Base-by-base conservation (phyloP, 202 grass and related monocot species). In the Musa balbisiana region DNA sequence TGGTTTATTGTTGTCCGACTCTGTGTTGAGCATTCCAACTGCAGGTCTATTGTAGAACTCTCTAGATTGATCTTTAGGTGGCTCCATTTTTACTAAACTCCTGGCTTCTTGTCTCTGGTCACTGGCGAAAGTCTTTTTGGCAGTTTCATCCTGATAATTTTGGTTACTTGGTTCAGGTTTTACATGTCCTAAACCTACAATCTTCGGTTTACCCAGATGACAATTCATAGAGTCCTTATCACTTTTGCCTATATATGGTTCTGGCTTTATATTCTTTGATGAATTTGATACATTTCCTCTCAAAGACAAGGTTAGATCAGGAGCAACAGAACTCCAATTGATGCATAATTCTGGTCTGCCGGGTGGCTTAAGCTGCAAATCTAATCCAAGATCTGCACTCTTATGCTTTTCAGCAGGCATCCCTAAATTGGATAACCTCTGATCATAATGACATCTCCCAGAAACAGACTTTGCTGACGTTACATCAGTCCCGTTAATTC, bases 361-460 rank as follows among this genome's bases (percentile, higher is more conserved):
- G 19, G 90, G 92, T 63, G 79, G 86, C 83, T 96, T 96, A 84
- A 96, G 92, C 63, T 96, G 92, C 84, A 96, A 88, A 77, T 96
- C 92, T 74, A 96, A 80, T n/a, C 85, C 89, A 82, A 96, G 81
- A 73, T 92, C 92, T 79, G 62, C 75, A 56, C 12, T 4, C 63
- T 71, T 78, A 83, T 25, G 33, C 33, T 43, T 6, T 6, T 43
- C 33, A 43, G 33, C 33, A 8, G 33, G 33, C 33, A 43, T 43
- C 33, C 33, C 4, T 43, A 43, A 43, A 43, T 43, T 43, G 33
- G 33, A 43, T 43, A 6, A 43, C 33, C 33, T 43, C 33, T 43
- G 33, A 43, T 43, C 33, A 0, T 43, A 43, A 43, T 43, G 33
- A 43, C 33, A 8, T 43, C 33, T 43, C 33, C 33, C 33, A 43